Evolutionary conservation across 176 grass and related monocot genomes (phyloP).

Genomic region (Oryza australiensis): DNA sequence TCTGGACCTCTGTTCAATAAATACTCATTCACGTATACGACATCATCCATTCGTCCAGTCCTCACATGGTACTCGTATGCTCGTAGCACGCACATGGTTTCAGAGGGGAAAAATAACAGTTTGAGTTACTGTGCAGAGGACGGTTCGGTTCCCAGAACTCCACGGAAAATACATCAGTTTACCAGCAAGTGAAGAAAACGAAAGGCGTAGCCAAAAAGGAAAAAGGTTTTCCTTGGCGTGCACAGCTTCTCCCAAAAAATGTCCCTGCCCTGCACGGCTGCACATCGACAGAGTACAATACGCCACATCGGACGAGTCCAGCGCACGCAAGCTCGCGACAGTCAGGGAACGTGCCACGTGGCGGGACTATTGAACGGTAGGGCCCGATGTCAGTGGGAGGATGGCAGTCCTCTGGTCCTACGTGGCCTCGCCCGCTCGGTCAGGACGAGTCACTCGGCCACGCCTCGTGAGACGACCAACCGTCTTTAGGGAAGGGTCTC

Average conservation of each 20-base stretch:
- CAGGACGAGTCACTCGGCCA: not conserved
- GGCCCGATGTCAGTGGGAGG: not conserved
- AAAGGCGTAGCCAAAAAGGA: not conserved
- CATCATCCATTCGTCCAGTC: not conserved
- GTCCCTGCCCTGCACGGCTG: not conserved
- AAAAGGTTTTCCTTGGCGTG: conserved; percentile 19
- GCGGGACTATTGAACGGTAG: not conserved
- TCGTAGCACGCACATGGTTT: not conserved
- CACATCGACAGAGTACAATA: not conserved
- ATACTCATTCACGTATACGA: not conserved
- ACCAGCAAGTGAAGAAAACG: conserved; percentile 36
- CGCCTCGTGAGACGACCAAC: not conserved
- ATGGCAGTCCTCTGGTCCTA: not conserved
- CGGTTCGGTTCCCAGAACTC: not conserved
- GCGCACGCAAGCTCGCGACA: not conserved
- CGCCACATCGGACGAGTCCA: not conserved
- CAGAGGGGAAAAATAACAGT: not conserved
- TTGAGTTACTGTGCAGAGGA: not conserved
- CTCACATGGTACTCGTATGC: not conserved
- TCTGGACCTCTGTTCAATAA: not conserved
- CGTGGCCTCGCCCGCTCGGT: not conserved
- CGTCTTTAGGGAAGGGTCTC: not conserved
- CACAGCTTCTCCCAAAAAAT: conserved; percentile 21
- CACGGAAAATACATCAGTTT: conserved; percentile 5
- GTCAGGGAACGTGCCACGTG: not conserved